phyloP scores from a whole-genome alignment of 306 rosid species.

The Acacia melanoxylon region DNA sequence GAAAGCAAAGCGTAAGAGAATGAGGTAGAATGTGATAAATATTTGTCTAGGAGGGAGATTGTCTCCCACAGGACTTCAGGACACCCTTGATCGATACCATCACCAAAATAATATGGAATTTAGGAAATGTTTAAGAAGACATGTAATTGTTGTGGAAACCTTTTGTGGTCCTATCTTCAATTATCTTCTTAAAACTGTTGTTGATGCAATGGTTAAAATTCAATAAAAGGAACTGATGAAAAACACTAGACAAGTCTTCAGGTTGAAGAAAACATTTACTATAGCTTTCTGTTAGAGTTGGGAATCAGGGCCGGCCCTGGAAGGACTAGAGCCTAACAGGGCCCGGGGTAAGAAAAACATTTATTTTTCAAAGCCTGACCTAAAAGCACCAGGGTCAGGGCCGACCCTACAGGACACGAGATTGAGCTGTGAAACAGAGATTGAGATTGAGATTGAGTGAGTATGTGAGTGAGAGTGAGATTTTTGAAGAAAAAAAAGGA shows the following conservation, averaged over 20 bases:
- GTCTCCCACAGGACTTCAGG: background rate
- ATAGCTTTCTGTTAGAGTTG: background rate
- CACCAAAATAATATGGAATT: background rate
- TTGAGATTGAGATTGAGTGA: too few species aligned
- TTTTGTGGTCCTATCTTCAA: slow-evolving; percentile 67
- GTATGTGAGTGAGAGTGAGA: too few species aligned
- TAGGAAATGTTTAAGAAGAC: slow-evolving; percentile 1
- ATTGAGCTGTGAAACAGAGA: too few species aligned
- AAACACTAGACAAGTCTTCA: background rate
- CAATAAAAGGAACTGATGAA: background rate
- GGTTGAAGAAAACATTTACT: background rate
- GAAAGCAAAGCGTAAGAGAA: too few species aligned
- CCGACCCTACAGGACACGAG: too few species aligned
- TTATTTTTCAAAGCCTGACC: too few species aligned
- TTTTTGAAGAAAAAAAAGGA: too few species aligned
- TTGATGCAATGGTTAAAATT: slow-evolving; percentile 4
- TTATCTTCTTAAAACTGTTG: slow-evolving; percentile 38
- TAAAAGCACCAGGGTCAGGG: too few species aligned
- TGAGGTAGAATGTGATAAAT: background rate
- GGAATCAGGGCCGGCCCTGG: too few species aligned
- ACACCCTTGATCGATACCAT: background rate
- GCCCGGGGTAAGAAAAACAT: too few species aligned
- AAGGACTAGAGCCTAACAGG: too few species aligned
- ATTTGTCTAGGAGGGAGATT: background rate
- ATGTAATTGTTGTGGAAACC: slow-evolving; percentile 41